Evolutionary conservation across 2,329 filamentous ascomycete species (phyloP).

Genomic region (Aquanectria penicillioides): DNA sequence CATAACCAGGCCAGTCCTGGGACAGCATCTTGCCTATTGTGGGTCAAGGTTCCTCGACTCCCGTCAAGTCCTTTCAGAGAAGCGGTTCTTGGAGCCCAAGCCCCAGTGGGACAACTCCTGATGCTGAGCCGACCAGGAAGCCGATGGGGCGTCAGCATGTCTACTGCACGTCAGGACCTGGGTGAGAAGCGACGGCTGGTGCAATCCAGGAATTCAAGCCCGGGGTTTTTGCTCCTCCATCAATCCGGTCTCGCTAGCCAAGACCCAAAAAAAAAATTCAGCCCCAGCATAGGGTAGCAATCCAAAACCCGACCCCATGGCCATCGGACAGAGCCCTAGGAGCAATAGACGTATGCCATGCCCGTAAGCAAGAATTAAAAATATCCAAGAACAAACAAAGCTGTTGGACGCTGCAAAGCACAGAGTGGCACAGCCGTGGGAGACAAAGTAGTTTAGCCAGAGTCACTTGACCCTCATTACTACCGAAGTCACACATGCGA

Average conservation of each 20-base stretch:
- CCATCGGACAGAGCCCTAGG: too few relatives aligned
- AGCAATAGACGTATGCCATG: neutral
- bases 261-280: too few relatives aligned
- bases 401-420: neutral
- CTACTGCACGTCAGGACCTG: slow-evolving; percentile 15
- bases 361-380: too few relatives aligned
- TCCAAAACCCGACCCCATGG: too few relatives aligned
- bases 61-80: slow-evolving; percentile 30
- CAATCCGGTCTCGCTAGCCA: neutral
- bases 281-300: too few relatives aligned
- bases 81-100: slow-evolving; percentile 33
- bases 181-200: neutral
- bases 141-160: neutral
- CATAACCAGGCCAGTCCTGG: slow-evolving; percentile 23
- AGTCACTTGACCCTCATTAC: neutral
- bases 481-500: slow-evolving; percentile 2
- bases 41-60: slow-evolving; percentile 29
- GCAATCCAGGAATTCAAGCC: neutral
- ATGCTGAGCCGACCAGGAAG: slow-evolving; percentile 4
- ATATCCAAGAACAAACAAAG: neutral
- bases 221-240: slow-evolving; percentile 3
- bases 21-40: slow-evolving; percentile 28
- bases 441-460: neutral
- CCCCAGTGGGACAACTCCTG: slow-evolving; percentile 25
- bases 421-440: too few relatives aligned